These are phyloP conservation scores for Eleusine indica DNA, from an alignment of 176 grass and related monocot species.

Conservation along the genomic window DNA sequence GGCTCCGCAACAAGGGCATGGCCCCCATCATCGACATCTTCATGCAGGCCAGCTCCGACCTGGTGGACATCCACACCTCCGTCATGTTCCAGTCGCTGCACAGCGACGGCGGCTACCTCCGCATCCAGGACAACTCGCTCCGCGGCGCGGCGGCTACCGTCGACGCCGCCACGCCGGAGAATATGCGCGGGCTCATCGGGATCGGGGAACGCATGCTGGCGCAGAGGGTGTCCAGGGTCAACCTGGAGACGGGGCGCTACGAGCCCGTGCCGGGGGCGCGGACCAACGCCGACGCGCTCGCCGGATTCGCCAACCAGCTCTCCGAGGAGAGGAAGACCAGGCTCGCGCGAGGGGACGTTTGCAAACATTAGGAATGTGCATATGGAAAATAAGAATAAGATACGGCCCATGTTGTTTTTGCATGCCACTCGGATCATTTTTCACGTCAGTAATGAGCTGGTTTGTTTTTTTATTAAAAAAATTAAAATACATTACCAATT, in stretches of 20 bases:
- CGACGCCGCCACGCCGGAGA: conserved; percentile 52
- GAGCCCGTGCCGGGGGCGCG: conserved; percentile 31
- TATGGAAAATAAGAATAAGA: too few relatives aligned
- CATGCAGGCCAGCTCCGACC: conserved; percentile 58
- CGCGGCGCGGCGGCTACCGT: conserved; percentile 38
- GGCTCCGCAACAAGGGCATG: conserved; percentile 64
- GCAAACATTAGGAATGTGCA: neutral
- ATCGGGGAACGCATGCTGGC: conserved; percentile 52
- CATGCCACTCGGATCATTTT: too few relatives aligned
- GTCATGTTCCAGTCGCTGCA: conserved; percentile 61
- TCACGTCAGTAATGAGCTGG: too few relatives aligned
- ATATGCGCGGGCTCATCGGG: conserved; percentile 51
- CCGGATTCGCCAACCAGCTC: conserved; percentile 48
- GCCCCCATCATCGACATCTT: conserved; percentile 68
- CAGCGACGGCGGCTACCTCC: conserved; percentile 58
- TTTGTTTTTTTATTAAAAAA: too few relatives aligned
- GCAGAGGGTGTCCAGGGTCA: conserved; percentile 53
- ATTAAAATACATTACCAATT: too few relatives aligned
- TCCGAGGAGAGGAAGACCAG: conserved; percentile 49
- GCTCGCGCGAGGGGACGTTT: neutral
- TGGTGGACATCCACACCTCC: conserved; percentile 67
- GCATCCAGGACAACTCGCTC: conserved; percentile 68
- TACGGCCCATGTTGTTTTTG: too few relatives aligned
- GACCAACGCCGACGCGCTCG: conserved; percentile 60
- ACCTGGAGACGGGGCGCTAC: conserved; percentile 51